These are phyloP conservation scores for Cynara cardunculus DNA, from an alignment of 129 eudicot genomes.

Conservation along the genomic window DNA sequence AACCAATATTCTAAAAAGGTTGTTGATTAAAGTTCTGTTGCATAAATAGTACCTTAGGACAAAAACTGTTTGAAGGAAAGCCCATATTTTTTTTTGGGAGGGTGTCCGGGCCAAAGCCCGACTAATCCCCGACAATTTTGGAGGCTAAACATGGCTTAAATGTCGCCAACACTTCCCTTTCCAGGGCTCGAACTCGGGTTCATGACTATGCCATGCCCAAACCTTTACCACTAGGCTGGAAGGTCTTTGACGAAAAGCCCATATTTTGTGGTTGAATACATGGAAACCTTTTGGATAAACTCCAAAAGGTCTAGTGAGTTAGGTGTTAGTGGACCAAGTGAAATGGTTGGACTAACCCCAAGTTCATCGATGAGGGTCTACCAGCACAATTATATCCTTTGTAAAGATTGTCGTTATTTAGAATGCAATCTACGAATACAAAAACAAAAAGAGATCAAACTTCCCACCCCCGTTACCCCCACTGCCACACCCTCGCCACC, in stretches of 20 bases:
- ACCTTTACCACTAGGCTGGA: too few relatives aligned
- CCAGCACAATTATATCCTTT: constrained; percentile 57
- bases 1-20: constrained; percentile 40
- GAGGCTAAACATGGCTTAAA: too few relatives aligned
- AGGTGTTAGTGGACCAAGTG: constrained; percentile 7
- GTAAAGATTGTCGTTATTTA: constrained; percentile 58
- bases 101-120: too few relatives aligned
- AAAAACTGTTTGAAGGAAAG: constrained; percentile 10
- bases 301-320: constrained; percentile 24
- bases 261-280: constrained; percentile 44
- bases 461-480: too few relatives aligned
- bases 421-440: constrained; percentile 66
- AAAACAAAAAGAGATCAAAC: constrained; percentile 66
- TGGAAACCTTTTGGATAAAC: constrained; percentile 43
- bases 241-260: too few relatives aligned
- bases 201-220: too few relatives aligned
- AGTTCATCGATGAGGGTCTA: too few relatives aligned
- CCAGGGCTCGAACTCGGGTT: too few relatives aligned
- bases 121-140: too few relatives aligned
- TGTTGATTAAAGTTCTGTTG: constrained; percentile 41
- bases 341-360: too few relatives aligned
- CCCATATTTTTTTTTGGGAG: constrained; percentile 35
- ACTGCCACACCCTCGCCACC: too few relatives aligned
- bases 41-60: constrained; percentile 44
- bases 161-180: too few relatives aligned